Evolutionary conservation across 257 asterid species (phyloP).

Genomic region (Ophiorrhiza pumila): DNA sequence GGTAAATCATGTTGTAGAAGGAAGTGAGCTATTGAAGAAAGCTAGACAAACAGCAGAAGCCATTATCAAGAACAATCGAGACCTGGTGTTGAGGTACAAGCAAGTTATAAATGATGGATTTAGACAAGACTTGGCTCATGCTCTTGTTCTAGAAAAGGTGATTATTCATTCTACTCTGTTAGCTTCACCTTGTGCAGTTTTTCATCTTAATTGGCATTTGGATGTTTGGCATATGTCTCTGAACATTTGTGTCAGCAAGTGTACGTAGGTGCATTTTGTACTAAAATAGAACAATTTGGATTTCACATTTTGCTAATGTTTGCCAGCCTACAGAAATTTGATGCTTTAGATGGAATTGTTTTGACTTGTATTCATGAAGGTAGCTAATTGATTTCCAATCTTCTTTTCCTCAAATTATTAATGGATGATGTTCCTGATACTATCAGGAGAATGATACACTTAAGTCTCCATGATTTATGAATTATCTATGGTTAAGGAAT

Average conservation of each 20-base stretch:
- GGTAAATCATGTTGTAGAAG: slow-evolving; percentile 87
- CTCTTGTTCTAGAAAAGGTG: slow-evolving; percentile 92
- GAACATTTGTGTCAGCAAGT: background rate
- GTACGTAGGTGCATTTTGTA: too few relatives aligned
- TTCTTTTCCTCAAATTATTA: background rate
- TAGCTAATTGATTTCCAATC: background rate
- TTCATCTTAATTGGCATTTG: background rate
- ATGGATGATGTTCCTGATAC: background rate
- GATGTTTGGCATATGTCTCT: background rate
- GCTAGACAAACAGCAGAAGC: slow-evolving; percentile 75
- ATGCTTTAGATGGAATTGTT: background rate
- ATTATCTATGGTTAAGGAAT: too few relatives aligned
- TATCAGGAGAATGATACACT: background rate
- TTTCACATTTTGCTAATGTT: background rate
- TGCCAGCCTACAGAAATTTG: background rate
- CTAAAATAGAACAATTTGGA: background rate
- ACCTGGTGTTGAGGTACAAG: slow-evolving; percentile 75
- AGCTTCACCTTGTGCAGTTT: background rate
- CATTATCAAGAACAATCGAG: slow-evolving; percentile 79
- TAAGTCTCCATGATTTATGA: background rate
- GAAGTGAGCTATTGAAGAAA: slow-evolving; percentile 60
- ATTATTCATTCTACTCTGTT: slow-evolving; percentile 2
- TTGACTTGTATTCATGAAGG: background rate
- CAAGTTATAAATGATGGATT: slow-evolving; percentile 84
- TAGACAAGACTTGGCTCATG: slow-evolving; percentile 62